These are phyloP conservation scores for Cymbopogon flexuosus DNA, from an alignment of 202 grass and related monocot species.

Conservation along the genomic window DNA sequence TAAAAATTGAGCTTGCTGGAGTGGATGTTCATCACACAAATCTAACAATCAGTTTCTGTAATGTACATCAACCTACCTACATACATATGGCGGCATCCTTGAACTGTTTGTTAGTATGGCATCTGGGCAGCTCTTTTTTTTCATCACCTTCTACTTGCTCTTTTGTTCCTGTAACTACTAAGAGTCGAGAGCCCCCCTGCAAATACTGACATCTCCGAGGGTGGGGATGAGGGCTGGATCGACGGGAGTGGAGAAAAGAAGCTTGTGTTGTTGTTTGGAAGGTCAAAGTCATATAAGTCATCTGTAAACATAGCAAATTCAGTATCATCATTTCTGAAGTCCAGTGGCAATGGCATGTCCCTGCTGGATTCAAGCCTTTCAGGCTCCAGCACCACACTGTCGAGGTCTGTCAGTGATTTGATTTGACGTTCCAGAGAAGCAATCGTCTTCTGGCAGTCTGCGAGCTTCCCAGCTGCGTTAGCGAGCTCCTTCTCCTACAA, in stretches of 20 bases:
- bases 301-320: conserved; percentile 38
- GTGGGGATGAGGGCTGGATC: conserved; percentile 34
- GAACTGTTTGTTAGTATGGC: conserved; percentile 23
- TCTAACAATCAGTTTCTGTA: conserved; percentile 41
- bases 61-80: conserved; percentile 51
- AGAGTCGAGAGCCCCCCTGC: conserved; percentile 49
- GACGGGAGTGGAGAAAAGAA: conserved; percentile 48
- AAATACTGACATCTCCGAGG: conserved; percentile 54
- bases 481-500: conserved; percentile 77
- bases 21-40: conserved; percentile 26
- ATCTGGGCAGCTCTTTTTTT: background rate
- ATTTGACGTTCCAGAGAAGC: conserved; percentile 67
- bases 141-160: conserved; percentile 39
- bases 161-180: conserved; percentile 46
- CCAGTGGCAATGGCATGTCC: conserved; percentile 25
- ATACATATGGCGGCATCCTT: conserved; percentile 29
- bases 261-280: conserved; percentile 14
- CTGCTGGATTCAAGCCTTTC: conserved; percentile 41
- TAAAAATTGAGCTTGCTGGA: conserved; percentile 49
- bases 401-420: conserved; percentile 64
- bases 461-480: conserved; percentile 61
- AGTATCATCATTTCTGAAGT: conserved; percentile 33
- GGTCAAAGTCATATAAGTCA: conserved; percentile 45
- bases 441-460: conserved; percentile 90
- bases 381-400: conserved; percentile 45